Evolutionary conservation across 441 rosid species (phyloP).

Genomic region (Daphne laureola): DNA sequence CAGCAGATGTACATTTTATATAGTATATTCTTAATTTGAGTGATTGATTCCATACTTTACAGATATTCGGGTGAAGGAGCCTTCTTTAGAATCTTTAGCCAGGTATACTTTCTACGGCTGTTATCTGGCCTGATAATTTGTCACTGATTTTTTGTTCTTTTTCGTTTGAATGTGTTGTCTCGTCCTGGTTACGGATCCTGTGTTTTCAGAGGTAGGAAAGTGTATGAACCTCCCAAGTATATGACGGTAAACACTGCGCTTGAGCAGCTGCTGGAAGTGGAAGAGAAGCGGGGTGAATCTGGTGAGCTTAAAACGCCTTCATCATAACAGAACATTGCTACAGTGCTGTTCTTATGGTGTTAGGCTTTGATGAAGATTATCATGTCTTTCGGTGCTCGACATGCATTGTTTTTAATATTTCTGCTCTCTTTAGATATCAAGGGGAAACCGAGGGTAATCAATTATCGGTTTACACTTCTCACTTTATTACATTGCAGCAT

Average conservation of each 20-base stretch:
- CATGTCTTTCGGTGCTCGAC: neutral
- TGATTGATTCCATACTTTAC: constrained; percentile 12
- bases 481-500: constrained; percentile 31
- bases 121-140: neutral
- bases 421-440: neutral
- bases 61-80: constrained; percentile 95
- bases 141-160: neutral
- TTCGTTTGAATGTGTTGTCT: constrained; percentile 1
- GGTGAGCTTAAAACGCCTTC: constrained; percentile 30
- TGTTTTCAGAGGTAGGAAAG: constrained; percentile 61
- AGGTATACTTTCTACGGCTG: constrained; percentile 28
- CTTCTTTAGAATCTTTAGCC: constrained; percentile 80
- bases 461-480: neutral
- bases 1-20: neutral
- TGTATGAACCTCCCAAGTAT: constrained; percentile 76
- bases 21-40: neutral
- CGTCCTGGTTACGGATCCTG: neutral
- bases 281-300: constrained; percentile 42
- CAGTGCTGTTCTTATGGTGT: neutral
- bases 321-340: neutral
- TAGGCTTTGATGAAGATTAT: neutral
- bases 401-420: neutral
- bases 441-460: neutral
- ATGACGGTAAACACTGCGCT: constrained; percentile 83
- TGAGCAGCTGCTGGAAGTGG: constrained; percentile 86